These are phyloP conservation scores for Leccinum ochraceum DNA, from an alignment of 768 basidiomycete genomes.

Conservation along the genomic window DNA sequence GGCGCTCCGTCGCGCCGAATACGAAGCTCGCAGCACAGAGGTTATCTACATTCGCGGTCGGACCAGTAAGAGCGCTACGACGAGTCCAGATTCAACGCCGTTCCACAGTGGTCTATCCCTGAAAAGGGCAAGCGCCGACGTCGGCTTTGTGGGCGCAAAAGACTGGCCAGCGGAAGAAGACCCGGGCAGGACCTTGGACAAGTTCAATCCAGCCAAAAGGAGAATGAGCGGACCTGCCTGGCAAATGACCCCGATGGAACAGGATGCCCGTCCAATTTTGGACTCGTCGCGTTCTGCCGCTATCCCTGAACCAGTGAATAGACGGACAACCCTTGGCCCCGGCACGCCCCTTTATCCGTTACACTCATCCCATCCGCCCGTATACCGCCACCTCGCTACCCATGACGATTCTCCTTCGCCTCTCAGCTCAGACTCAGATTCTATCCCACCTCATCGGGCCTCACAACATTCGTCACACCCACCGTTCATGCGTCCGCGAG, in stretches of 20 bases:
- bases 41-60: slow-evolving; percentile 38
- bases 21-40: slow-evolving; percentile 53
- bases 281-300: slow-evolving; percentile 20
- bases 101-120: slow-evolving; percentile 29
- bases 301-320: slow-evolving; percentile 17
- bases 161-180: slow-evolving; percentile 36
- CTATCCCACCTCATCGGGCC: slow-evolving; percentile 34
- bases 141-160: slow-evolving; percentile 43
- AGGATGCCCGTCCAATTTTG: slow-evolving; percentile 30
- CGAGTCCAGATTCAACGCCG: slow-evolving; percentile 58
- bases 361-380: slow-evolving; percentile 36
- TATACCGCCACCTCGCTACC: slow-evolving; percentile 35
- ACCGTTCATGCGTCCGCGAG: slow-evolving; percentile 28
- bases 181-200: slow-evolving; percentile 24
- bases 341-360: slow-evolving; percentile 41
- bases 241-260: slow-evolving; percentile 48
- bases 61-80: slow-evolving; percentile 66
- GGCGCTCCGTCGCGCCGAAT: slow-evolving; percentile 63
- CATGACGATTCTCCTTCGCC: slow-evolving; percentile 71
- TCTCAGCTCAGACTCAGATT: slow-evolving; percentile 65
- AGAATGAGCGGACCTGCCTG: slow-evolving; percentile 58
- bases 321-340: slow-evolving; percentile 25
- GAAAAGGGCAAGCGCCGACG: slow-evolving; percentile 36
- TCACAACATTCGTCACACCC: slow-evolving; percentile 33
- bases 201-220: slow-evolving; percentile 37